Conservation (phyloP, 768 basidiomycete species). For the Ephemerocybe angulata region DNA sequence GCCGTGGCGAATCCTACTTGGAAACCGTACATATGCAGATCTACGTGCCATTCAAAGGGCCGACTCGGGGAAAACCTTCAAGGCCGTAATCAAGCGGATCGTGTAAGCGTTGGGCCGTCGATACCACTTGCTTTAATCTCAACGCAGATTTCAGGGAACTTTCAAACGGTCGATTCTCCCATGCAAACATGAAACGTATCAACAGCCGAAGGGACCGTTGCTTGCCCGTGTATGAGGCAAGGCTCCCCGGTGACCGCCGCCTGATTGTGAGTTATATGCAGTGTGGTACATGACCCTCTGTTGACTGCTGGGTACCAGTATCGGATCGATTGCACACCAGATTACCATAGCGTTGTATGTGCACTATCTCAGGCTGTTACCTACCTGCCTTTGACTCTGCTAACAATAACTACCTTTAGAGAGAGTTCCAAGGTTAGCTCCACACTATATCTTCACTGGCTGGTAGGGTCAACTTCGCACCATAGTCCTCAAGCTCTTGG, state of each 20-base stretch:
- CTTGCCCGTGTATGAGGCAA: conserved; percentile 66
- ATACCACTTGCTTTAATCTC: not conserved
- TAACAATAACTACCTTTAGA: not conserved
- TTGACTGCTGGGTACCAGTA: conserved; percentile 31
- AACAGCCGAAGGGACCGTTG: conserved; percentile 35
- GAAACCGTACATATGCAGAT: conserved; percentile 44
- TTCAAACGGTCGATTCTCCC: conserved; percentile 65
- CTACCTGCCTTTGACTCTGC: not conserved
- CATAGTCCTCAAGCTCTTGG: conserved; percentile 37
- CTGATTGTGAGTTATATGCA: conserved; percentile 39
- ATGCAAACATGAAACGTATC: conserved; percentile 62
- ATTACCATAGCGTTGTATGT: conserved; percentile 26
- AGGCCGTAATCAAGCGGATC: conserved; percentile 64
- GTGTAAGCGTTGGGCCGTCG: conserved; percentile 36
- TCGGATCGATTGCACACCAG: conserved; percentile 44
- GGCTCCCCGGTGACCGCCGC: conserved; percentile 51
- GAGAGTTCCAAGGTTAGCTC: not conserved
- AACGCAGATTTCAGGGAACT: conserved; percentile 47
- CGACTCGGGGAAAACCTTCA: conserved; percentile 44
- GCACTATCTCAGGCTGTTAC: conserved; percentile 10
- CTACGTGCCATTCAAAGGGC: conserved; percentile 44
- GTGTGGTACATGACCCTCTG: not conserved
- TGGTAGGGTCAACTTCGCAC: conserved; percentile 18
- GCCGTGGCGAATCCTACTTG: conserved; percentile 58
- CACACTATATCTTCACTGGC: not conserved